Base-by-base conservation (phyloP, 1,139 yeast species). In the Saccharomyces hybrid region DNA sequence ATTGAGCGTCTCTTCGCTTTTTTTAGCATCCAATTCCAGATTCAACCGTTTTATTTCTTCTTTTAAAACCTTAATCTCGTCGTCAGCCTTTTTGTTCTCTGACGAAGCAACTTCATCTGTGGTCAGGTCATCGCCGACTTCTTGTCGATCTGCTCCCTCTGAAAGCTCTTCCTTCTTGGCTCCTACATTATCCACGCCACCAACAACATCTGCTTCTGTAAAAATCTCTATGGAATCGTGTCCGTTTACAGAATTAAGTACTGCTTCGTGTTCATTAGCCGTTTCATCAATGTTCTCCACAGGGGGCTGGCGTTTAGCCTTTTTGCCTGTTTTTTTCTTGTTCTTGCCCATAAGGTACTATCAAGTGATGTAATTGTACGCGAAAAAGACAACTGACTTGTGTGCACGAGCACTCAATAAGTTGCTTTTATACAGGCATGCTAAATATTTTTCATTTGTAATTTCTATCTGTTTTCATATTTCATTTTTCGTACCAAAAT, bases 301-400 rank as follows among this genome's bases (percentile, higher is more conserved):
- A 46, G 51, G 50, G 8, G 38, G 50, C 11, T 48, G 38, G 5
- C 8, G 6, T 25, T 30, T 46, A 44, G 51, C 47, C 56, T 59
- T 61, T 56, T 65, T 58, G 50, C 50, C 54, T 41, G 57, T 58
- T 54, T 66, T 68, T 61, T 66, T 68, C 61, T 65, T 67, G 50
- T 62, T 59, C 55, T 66, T 68, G 23, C 59, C 71, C 71, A 68
- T 68, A n/a, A 5, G 31, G 2, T n/a, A n/a, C n/a, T n/a, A 34
- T 7, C 20, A 34, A 34, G 7, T 34, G 9, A n/a, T n/a, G 41
- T 3, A 8, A 20, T 31, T 31, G 14, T 31, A 1, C n/a, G 38
- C n/a, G 38, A 31, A 31, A 4, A 31, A 27, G 28, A 27, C 28
- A 27, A 27, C 28, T 27, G 28, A 27, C 28, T 27, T 27, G 30